Conservation (phyloP, 345 rosid genomes). For the Sisymbrium irio region DNA sequence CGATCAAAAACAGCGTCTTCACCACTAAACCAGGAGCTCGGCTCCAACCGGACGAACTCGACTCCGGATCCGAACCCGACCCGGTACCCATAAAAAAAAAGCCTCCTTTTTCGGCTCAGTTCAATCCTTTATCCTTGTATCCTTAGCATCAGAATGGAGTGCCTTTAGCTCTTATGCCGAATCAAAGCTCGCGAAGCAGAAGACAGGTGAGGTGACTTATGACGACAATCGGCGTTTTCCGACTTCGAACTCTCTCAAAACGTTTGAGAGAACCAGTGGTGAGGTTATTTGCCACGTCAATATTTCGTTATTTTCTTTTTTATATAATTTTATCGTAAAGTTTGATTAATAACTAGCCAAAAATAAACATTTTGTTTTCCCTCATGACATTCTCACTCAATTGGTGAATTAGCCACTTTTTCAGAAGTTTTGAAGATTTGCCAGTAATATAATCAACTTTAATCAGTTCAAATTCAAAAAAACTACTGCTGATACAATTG, state of each 20-base stretch:
- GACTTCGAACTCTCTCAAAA: neutral
- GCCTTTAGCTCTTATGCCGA: too few relatives aligned
- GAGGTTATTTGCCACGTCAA: constrained; percentile 2
- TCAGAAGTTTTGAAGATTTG: too few relatives aligned
- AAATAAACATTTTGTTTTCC: too few relatives aligned
- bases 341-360: neutral
- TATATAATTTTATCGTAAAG: neutral
- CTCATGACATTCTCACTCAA: too few relatives aligned
- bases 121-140: neutral
- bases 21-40: constrained; percentile 61
- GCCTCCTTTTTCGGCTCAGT: neutral
- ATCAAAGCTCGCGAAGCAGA: neutral
- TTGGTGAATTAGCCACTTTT: too few relatives aligned
- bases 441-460: neutral
- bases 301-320: neutral
- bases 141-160: too few relatives aligned
- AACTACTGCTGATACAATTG: too few relatives aligned
- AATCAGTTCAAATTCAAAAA: neutral
- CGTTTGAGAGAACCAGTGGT: constrained; percentile 3
- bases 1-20: constrained; percentile 71
- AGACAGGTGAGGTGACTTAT: neutral
- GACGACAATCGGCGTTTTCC: constrained; percentile 15
- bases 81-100: constrained; percentile 23
- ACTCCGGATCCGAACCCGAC: constrained; percentile 50
- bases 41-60: constrained; percentile 73